A percentile compares a stretch with the other conserved stretches of the same genome.
Evolutionary conservation across 495 filamentous ascomycete species (phyloP).

Genomic region (Hyaloscypha finlandica): DNA sequence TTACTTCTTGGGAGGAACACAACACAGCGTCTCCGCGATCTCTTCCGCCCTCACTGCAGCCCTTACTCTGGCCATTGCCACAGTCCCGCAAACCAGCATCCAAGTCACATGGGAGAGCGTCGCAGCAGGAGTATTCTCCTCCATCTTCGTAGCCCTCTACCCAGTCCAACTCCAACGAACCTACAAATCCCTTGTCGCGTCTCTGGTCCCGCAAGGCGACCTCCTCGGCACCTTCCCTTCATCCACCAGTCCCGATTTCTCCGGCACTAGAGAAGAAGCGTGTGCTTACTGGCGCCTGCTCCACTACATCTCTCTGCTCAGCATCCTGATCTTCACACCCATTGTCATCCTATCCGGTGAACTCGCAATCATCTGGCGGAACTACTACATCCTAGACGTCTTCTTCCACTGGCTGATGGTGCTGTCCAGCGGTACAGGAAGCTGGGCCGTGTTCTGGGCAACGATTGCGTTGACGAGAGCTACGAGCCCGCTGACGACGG

Average conservation of each 20-base stretch:
- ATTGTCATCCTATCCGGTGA: slow-evolving; percentile 50
- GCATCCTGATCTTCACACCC: slow-evolving; percentile 47
- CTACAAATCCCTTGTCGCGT: slow-evolving; percentile 39
- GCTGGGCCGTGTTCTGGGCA: slow-evolving; percentile 41
- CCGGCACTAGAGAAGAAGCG: slow-evolving; percentile 42
- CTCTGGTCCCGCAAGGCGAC: slow-evolving; percentile 31
- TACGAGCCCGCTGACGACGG: slow-evolving; percentile 44
- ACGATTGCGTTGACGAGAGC: slow-evolving; percentile 43
- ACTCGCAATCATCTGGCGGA: slow-evolving; percentile 43
- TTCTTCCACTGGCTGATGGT: slow-evolving; percentile 35
- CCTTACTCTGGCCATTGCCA: slow-evolving; percentile 49
- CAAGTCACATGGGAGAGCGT: slow-evolving; percentile 51
- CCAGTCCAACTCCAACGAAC: slow-evolving; percentile 49
- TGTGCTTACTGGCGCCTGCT: slow-evolving; percentile 49
- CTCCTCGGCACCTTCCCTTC: slow-evolving; percentile 23
- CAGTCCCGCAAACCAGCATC: slow-evolving; percentile 36
- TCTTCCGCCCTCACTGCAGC: slow-evolving; percentile 51
- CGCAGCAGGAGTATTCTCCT: slow-evolving; percentile 51
- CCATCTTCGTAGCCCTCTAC: slow-evolving; percentile 50
- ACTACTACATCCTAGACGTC: slow-evolving; percentile 51
- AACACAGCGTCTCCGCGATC: slow-evolving; percentile 47
- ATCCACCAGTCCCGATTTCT: slow-evolving; percentile 22
- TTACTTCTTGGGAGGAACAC: slow-evolving; percentile 40
- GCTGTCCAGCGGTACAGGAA: slow-evolving; percentile 35
- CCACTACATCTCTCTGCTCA: slow-evolving; percentile 51